These are phyloP conservation scores for Mariannaea elegans DNA, from an alignment of 2,329 filamentous ascomycete genomes.

Conservation along the genomic window DNA sequence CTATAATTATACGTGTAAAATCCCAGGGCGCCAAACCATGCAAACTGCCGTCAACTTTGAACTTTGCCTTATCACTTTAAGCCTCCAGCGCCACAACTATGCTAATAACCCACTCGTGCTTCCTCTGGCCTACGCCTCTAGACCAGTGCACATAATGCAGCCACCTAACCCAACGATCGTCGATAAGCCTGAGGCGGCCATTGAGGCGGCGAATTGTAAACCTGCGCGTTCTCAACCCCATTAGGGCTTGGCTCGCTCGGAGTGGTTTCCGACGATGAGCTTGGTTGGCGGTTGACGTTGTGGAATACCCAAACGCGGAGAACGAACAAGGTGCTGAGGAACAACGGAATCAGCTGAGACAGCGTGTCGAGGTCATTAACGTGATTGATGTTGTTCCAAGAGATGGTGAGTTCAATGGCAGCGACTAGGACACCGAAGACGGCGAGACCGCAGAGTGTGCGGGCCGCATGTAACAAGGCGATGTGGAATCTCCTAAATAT, in stretches of 20 bases:
- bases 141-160: too few relatives aligned
- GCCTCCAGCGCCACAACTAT: too few relatives aligned
- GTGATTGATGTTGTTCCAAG: conserved; percentile 44
- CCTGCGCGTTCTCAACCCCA: background rate
- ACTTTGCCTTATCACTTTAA: too few relatives aligned
- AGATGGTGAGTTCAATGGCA: conserved; percentile 45
- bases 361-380: conserved; percentile 38
- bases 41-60: too few relatives aligned
- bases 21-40: too few relatives aligned
- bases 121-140: too few relatives aligned
- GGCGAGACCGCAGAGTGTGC: conserved; percentile 33
- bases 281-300: conserved; percentile 1
- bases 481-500: conserved; percentile 31
- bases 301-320: conserved; percentile 39
- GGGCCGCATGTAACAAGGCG: conserved; percentile 33
- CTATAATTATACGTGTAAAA: too few relatives aligned
- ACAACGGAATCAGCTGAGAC: conserved; percentile 45
- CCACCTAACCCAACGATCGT: background rate
- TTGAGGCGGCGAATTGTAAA: background rate
- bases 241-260: background rate
- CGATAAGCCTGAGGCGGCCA: background rate
- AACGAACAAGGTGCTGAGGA: conserved; percentile 43
- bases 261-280: background rate
- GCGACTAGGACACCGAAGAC: conserved; percentile 43
- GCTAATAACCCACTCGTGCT: too few relatives aligned